These are phyloP conservation scores for Arachnomyces sp. DNA, from an alignment of 2,329 filamentous ascomycete genomes.

Conservation along the genomic window DNA sequence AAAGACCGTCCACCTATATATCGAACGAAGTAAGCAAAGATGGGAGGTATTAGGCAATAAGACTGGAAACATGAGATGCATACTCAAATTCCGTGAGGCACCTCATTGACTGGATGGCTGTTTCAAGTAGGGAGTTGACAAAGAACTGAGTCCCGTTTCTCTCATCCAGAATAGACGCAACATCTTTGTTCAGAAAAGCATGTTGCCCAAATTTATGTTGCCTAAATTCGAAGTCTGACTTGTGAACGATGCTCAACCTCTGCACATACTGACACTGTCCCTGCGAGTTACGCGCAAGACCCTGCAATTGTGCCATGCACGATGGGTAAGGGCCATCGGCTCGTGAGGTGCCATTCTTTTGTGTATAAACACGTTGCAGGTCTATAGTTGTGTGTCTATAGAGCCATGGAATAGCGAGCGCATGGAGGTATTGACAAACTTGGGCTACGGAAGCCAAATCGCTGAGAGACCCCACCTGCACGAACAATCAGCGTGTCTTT, in stretches of 20 bases:
- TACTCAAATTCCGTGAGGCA: not conserved
- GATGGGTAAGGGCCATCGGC: not conserved
- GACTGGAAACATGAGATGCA: too few species aligned
- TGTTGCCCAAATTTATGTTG: too few species aligned
- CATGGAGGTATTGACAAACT: not conserved
- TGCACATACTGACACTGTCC: constrained; percentile 1
- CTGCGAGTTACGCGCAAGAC: constrained; percentile 2
- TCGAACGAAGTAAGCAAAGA: not conserved
- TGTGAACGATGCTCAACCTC: not conserved
- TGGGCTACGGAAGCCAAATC: not conserved
- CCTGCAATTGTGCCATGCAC: not conserved
- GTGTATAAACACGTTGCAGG: not conserved
- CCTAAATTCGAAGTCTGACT: not conserved
- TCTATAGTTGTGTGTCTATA: not conserved
- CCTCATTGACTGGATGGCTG: not conserved
- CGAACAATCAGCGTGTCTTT: not conserved
- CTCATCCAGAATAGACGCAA: not conserved
- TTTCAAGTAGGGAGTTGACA: not conserved
- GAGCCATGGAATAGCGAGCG: not conserved
- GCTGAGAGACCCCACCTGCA: not conserved
- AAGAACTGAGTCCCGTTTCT: constrained; percentile 1
- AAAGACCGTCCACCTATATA: not conserved
- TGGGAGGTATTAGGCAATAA: too few species aligned
- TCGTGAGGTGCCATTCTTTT: not conserved
- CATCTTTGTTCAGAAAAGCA: not conserved